Conservation (phyloP, 805 yeast species). For the Sugiyamaella lignohabitans region DNA sequence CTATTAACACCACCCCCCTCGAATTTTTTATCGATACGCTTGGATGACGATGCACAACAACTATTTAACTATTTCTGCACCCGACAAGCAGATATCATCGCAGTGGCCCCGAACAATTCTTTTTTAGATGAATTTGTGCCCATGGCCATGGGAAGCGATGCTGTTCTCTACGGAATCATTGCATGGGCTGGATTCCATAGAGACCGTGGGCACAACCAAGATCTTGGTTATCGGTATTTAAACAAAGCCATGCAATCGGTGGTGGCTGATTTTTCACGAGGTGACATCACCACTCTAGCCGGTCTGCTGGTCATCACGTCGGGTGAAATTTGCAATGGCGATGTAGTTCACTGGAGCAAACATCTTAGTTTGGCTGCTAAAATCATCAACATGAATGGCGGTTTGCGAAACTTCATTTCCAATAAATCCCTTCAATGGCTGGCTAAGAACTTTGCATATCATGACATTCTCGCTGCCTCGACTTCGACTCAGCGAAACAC, state of each 20-base stretch:
- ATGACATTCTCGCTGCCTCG: conserved; percentile 64
- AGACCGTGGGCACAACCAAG: conserved; percentile 26
- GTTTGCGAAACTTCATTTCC: conserved; percentile 44
- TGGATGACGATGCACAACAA: conserved; percentile 40
- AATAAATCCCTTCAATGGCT: conserved; percentile 62
- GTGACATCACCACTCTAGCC: conserved; percentile 45
- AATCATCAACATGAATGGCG: conserved; percentile 56
- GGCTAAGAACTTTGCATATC: conserved; percentile 72
- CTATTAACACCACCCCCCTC: not conserved
- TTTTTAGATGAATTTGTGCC: conserved; percentile 47
- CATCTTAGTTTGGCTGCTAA: conserved; percentile 61
- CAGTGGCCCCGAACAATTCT: conserved; percentile 47
- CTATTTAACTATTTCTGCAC: conserved; percentile 45
- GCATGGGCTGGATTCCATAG: conserved; percentile 48
- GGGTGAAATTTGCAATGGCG: conserved; percentile 81
- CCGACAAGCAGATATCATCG: conserved; percentile 37
- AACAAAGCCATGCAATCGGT: conserved; percentile 22
- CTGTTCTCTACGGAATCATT: conserved; percentile 45
- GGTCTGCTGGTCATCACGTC: conserved; percentile 62
- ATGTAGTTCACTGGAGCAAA: conserved; percentile 67
- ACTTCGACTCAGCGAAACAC: conserved; percentile 52
- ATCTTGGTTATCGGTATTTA: conserved; percentile 24
- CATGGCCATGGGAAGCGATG: conserved; percentile 44
- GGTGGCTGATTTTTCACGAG: conserved; percentile 13
- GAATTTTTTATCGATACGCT: conserved; percentile 14